Evolutionary conservation across 1,284 basidiomycete genomes (phyloP), one percentile per base, ranked within the genome.

Genomic region (Lignosus rhinocerotis): DNA sequence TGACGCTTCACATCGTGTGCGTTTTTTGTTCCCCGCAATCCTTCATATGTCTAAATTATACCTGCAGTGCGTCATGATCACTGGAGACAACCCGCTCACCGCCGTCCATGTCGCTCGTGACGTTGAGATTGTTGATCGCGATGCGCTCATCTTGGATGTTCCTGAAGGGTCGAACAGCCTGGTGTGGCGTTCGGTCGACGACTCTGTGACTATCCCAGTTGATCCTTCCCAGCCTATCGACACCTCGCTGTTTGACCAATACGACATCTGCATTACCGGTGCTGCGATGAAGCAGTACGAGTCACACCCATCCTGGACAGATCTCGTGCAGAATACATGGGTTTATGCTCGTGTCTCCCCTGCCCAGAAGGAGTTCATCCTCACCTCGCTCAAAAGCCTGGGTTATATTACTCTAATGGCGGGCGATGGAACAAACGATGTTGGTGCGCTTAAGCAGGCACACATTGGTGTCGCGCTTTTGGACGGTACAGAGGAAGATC

Each of bases 281-380:
- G 85, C 89, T 14, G 96, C 96, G 2, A 83, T 98, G 74, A 92
- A 89, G 70, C 92, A 93, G 68, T 94, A 86, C 72, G 87, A 90
- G 66, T 69, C 76, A 25, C 78, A 74, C 41, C 79, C 86, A 1
- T 77, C 79, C 19, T 95, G 92, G 90, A 81, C 76, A 34, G 81
- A 85, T 60, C 87, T 98, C 45, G 89, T 96, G 9, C 90, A 94
- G 66, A 88, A 96, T 72, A 94, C 93, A 5, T 98, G 93, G 93
- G 95, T 98, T 54, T 98, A 98, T 67, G 95, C 95, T 21, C 93
- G 95, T 52, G 94, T 97, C 19, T 96, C 95, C n/a, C 95, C 95
- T 1, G 76, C 85, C 0, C 96, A 98, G 73, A 98, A 98, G 76
- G 95, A 98, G 73, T 85, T 85, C 72, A 96, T 98, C 73, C 83